Conservation (phyloP, 169 alveolate genomes). For the Cryptosporidium meleagridis region DNA sequence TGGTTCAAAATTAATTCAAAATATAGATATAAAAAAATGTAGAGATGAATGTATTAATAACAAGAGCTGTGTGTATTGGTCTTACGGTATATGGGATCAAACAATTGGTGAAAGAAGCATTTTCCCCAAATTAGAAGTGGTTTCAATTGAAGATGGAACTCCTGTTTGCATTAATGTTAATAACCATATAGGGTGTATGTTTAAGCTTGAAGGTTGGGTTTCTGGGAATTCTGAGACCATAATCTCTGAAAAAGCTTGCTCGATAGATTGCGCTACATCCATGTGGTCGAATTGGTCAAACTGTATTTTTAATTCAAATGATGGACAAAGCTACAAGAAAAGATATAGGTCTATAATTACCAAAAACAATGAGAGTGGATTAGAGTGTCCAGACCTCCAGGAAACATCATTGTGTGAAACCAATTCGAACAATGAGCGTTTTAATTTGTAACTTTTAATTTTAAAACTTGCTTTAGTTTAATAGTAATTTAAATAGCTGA, state of each 20-base stretch:
- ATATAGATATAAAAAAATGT: slow-evolving; percentile 44
- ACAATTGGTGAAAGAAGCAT: slow-evolving; percentile 32
- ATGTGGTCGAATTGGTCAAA: slow-evolving; percentile 62
- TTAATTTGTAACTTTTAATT: neutral
- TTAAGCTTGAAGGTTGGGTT: slow-evolving; percentile 62
- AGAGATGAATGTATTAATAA: slow-evolving; percentile 35
- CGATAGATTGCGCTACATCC: slow-evolving; percentile 56
- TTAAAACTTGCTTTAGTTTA: neutral
- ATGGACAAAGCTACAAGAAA: slow-evolving; percentile 13
- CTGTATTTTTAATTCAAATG: neutral
- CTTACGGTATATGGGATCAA: slow-evolving; percentile 71
- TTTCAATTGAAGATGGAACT: slow-evolving; percentile 49
- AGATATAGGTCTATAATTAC: slow-evolving; percentile 50
- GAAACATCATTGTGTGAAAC: slow-evolving; percentile 34
- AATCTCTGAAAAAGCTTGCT: slow-evolving; percentile 13
- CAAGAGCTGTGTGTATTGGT: slow-evolving; percentile 49
- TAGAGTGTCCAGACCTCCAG: slow-evolving; percentile 58
- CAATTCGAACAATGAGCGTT: neutral
- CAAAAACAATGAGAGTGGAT: slow-evolving; percentile 3
- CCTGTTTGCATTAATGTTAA: slow-evolving; percentile 28
- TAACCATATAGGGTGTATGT: slow-evolving; percentile 53
- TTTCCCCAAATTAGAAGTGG: slow-evolving; percentile 32
- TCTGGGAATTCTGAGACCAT: slow-evolving; percentile 54
- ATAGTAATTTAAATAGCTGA: neutral
- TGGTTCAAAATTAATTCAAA: slow-evolving; percentile 46